Evolutionary conservation across 1,284 basidiomycete genomes (phyloP).

Genomic region (Ustilago vetiveriae): DNA sequence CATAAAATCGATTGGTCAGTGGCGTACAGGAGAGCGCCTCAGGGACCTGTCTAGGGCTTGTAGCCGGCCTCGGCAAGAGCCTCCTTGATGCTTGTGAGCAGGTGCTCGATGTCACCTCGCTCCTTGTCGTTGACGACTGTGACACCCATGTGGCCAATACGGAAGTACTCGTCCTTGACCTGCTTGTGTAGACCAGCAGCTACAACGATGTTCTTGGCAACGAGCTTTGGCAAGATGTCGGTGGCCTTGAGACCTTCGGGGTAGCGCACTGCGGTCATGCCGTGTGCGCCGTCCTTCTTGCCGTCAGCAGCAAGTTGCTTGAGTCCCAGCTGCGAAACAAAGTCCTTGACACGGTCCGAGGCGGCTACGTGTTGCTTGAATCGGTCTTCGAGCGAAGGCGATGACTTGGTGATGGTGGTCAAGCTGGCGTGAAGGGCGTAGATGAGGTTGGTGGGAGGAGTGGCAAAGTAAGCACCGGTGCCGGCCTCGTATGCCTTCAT

Average conservation of each 20-base stretch:
- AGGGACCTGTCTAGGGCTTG: slow-evolving; percentile 43
- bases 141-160: slow-evolving; percentile 83
- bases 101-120: slow-evolving; percentile 76
- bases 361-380: slow-evolving; percentile 81
- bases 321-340: slow-evolving; percentile 76
- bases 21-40: background rate
- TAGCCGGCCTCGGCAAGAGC: slow-evolving; percentile 70
- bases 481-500: slow-evolving; percentile 67
- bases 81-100: slow-evolving; percentile 76
- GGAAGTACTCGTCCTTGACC: slow-evolving; percentile 77
- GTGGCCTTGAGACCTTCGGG: slow-evolving; percentile 61
- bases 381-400: slow-evolving; percentile 78
- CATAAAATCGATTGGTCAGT: background rate
- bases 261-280: slow-evolving; percentile 66
- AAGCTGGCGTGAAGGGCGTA: slow-evolving; percentile 88
- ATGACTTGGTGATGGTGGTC: slow-evolving; percentile 73
- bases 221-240: slow-evolving; percentile 69
- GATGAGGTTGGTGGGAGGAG: slow-evolving; percentile 85
- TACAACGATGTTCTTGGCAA: slow-evolving; percentile 78
- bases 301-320: slow-evolving; percentile 63
- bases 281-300: slow-evolving; percentile 64
- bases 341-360: slow-evolving; percentile 78
- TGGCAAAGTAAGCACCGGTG: slow-evolving; percentile 62
- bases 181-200: slow-evolving; percentile 89
- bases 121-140: slow-evolving; percentile 75